Percentiles rank a stretch among this genome's conserved stretches.
Evolutionary conservation across 1,284 basidiomycete species (phyloP).

Genomic region (Apiotrichum laibachii): DNA sequence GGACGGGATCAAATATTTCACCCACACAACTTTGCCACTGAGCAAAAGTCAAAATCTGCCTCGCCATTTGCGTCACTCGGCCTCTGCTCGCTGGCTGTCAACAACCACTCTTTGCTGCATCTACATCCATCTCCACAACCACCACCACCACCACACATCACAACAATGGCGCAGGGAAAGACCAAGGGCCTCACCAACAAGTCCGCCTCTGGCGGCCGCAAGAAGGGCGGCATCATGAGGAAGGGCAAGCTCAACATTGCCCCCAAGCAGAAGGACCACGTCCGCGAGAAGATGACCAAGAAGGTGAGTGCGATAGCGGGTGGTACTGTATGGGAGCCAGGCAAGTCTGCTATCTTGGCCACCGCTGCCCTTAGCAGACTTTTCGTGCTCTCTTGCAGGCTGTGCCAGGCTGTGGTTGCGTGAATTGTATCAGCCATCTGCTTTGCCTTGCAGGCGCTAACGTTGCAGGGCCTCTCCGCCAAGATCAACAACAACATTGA

Average conservation of each 20-base stretch:
- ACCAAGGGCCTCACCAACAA: conserved; percentile 40
- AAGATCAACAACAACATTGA: conserved; percentile 89
- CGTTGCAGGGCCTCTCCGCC: conserved; percentile 67
- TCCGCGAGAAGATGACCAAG: conserved; percentile 34
- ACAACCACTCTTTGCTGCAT: too few species aligned
- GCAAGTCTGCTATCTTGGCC: too few species aligned
- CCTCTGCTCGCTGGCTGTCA: too few species aligned
- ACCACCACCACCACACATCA: background rate
- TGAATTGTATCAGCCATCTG: background rate
- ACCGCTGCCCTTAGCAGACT: too few species aligned
- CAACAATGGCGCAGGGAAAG: conserved; percentile 46
- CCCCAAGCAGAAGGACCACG: conserved; percentile 40
- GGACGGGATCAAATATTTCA: too few species aligned
- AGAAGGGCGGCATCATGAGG: conserved; percentile 39
- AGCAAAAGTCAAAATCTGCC: too few species aligned
- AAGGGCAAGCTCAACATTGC: conserved; percentile 45
- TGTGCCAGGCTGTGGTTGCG: too few species aligned
- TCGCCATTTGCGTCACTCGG: too few species aligned
- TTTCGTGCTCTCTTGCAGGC: too few species aligned
- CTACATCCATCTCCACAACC: too few species aligned
- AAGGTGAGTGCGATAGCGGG: conserved; percentile 28
- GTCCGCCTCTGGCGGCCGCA: conserved; percentile 36
- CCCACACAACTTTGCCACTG: too few species aligned
- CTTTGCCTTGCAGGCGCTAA: conserved; percentile 11
- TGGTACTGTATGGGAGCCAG: background rate